phyloP scores from a whole-genome alignment of 2,329 filamentous ascomycete species.

The Alternaria consortialis region DNA sequence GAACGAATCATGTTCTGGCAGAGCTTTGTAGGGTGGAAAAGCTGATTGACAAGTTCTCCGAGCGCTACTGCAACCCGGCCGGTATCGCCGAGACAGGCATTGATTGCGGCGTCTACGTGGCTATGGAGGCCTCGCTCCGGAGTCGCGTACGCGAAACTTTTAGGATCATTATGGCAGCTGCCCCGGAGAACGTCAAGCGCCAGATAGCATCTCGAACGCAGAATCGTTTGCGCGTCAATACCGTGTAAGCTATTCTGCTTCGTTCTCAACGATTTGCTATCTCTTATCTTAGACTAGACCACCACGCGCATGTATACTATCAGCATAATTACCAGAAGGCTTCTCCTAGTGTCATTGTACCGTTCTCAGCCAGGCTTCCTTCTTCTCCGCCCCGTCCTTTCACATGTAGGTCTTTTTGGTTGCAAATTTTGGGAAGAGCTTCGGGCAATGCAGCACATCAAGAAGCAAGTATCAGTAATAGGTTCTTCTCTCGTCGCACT shows the following conservation, averaged over 20 bases:
- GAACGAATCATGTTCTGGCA: constrained; percentile 44
- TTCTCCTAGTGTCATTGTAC: background rate
- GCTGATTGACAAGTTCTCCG: constrained; percentile 50
- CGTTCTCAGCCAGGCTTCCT: background rate
- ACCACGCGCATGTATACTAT: constrained; percentile 1
- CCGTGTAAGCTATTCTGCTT: constrained; percentile 26
- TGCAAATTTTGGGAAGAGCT: background rate
- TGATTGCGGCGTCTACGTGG: constrained; percentile 41
- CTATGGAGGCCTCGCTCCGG: constrained; percentile 44
- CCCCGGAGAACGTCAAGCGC: constrained; percentile 47
- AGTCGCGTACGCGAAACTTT: constrained; percentile 50
- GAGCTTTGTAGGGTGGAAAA: constrained; percentile 50
- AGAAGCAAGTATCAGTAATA: background rate
- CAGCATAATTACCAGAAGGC: background rate
- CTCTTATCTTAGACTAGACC: constrained; percentile 7
- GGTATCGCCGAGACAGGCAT: constrained; percentile 37
- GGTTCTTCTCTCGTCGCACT: constrained; percentile 1
- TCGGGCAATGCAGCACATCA: constrained; percentile 3
- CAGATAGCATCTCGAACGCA: constrained; percentile 44
- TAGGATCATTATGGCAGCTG: constrained; percentile 48
- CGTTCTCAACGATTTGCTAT: constrained; percentile 12
- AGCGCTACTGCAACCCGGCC: constrained; percentile 44
- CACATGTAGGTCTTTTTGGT: constrained; percentile 19
- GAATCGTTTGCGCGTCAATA: constrained; percentile 41
- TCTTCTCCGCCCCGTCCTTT: background rate